Percentiles rank a stretch among this genome's conserved stretches.
Evolutionary conservation across 768 basidiomycete genomes (phyloP).

Genomic region (Trametes elegans): DNA sequence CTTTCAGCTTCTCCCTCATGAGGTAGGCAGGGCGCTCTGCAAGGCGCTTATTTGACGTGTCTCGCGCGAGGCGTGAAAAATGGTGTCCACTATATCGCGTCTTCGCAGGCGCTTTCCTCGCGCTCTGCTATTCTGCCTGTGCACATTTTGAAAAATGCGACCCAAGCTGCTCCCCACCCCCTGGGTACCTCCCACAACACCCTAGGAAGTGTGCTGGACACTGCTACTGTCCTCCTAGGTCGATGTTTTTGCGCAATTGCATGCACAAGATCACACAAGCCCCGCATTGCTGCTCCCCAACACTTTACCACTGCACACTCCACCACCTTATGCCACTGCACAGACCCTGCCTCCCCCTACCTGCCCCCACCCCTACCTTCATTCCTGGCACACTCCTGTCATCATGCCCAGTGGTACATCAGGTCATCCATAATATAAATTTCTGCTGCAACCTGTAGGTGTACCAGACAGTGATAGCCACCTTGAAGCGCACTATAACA

Average conservation of each 20-base stretch:
- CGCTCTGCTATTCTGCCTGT: slow-evolving; percentile 1
- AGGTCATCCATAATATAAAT: too few species aligned
- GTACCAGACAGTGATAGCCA: too few species aligned
- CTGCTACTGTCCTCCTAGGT: neutral
- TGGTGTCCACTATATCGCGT: slow-evolving; percentile 33
- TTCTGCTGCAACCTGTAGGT: too few species aligned
- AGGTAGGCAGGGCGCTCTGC: too few species aligned
- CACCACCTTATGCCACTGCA: neutral
- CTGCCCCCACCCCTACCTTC: neutral
- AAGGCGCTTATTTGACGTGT: slow-evolving; percentile 27
- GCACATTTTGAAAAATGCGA: slow-evolving; percentile 9
- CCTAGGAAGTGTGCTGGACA: neutral
- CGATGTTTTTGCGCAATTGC: neutral
- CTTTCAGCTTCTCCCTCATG: too few species aligned
- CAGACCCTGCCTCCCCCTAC: neutral
- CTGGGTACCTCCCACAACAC: neutral
- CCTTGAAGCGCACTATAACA: too few species aligned
- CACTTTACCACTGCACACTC: neutral
- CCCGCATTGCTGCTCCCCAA: neutral
- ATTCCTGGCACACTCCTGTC: too few species aligned
- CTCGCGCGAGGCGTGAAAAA: slow-evolving; percentile 28
- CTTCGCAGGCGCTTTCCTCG: slow-evolving; percentile 15
- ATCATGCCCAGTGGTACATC: too few species aligned
- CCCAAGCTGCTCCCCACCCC: neutral
- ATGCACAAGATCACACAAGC: neutral